phyloP scores from a whole-genome alignment of 2,329 filamentous ascomycete genomes.

The Eutypa lata region DNA sequence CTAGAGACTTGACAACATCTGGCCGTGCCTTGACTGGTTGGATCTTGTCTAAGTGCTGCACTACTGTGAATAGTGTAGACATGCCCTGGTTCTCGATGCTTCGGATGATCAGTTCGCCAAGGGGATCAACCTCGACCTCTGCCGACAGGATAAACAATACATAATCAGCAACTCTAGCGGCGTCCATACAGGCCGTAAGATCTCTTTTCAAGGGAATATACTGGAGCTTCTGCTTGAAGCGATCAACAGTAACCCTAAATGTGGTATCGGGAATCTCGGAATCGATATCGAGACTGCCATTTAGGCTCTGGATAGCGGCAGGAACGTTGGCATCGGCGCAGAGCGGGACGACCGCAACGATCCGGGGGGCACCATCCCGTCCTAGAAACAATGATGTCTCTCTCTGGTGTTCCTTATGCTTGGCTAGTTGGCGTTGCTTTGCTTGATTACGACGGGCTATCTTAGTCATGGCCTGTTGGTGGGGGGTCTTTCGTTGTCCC shows the following conservation, averaged over 20 bases:
- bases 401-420: constrained; percentile 78
- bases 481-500: constrained; percentile 78
- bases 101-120: constrained; percentile 81
- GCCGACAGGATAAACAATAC: constrained; percentile 83
- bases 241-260: constrained; percentile 70
- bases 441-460: constrained; percentile 92
- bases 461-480: constrained; percentile 97
- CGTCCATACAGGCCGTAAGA: constrained; percentile 75
- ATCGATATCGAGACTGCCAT: constrained; percentile 76
- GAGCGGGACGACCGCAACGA: constrained; percentile 84
- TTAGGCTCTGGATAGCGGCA: constrained; percentile 67
- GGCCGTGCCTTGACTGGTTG: constrained; percentile 76
- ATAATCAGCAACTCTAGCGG: constrained; percentile 85
- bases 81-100: constrained; percentile 91
- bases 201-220: constrained; percentile 76
- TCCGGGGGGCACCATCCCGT: constrained; percentile 78
- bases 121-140: constrained; percentile 75
- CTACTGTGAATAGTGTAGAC: constrained; percentile 84
- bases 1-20: constrained; percentile 76
- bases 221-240: constrained; percentile 92
- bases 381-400: constrained; percentile 82
- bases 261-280: constrained; percentile 57
- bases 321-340: constrained; percentile 68
- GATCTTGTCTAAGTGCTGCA: constrained; percentile 74
- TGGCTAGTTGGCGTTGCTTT: constrained; percentile 81